Base-by-base conservation (phyloP, 495 filamentous ascomycete genomes). In the Annulohypoxylon maeteangense region DNA sequence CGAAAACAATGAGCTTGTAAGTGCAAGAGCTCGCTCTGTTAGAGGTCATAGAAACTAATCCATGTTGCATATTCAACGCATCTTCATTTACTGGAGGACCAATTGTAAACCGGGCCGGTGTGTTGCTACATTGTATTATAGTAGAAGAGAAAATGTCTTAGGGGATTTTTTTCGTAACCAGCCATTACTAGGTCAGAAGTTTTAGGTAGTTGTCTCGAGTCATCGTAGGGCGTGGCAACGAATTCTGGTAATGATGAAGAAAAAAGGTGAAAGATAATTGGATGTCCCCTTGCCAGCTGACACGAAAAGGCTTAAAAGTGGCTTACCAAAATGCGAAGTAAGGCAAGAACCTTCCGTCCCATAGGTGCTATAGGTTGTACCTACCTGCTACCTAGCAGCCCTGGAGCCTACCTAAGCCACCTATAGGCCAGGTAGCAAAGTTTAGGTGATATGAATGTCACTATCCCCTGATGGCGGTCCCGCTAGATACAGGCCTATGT, bases 211-310 rank as follows among this genome's bases (percentile, higher is more conserved):
- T 57, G 14, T 45, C 18, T 55, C 62, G 68, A 70, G 68, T 65
- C 68, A 65, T 70, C 45, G 38, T 23, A 20, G n/a, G n/a, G 29
- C 45, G 36, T 40, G 36, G 12, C 36, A 40, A 40, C 11, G 36
- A 5, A 40, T 14, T 40, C 4, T 44, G 40, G 40, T 16, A 44
- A 20, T 54, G 53, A 58, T 31, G 34, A 64, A 47, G 45, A 32
- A 34, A 51, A 62, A 38, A 7, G 31, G 10, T 54, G 40, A 61
- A 57, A 32, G 7, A 42, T 65, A 38, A 65, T 64, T 71, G 67
- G 61, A n/a, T n/a, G 1, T 29, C 27, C 18, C 54, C 20, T 61
- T 60, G 45, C 67, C 67, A 70, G 67, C 67, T 70, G 61, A 65
- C 55, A 64, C 23, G 18, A 48, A 53, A 65, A 53, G 22, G 42